A percentile compares a stretch with the other conserved stretches of the same genome.
These are phyloP conservation scores for Phytophthora sansomeana DNA, from an alignment of 352 stramenopile species.

Conservation along the genomic window DNA sequence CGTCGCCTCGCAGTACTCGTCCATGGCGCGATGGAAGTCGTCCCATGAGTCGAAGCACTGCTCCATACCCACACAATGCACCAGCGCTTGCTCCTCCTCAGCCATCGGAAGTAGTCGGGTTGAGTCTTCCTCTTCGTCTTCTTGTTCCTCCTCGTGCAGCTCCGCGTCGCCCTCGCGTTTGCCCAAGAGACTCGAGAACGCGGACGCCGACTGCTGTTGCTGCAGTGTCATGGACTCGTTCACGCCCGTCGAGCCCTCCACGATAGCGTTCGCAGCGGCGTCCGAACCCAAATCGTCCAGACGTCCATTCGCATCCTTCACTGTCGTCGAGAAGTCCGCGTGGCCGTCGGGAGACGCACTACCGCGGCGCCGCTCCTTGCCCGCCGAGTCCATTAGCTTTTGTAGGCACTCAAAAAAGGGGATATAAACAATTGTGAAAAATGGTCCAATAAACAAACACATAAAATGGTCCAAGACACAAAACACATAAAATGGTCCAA, in stretches of 20 bases:
- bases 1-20: conserved; percentile 74
- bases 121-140: conserved; percentile 57
- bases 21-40: conserved; percentile 84
- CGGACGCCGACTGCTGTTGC: conserved; percentile 33
- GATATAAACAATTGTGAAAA: neutral
- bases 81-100: conserved; percentile 67
- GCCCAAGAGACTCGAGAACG: conserved; percentile 63
- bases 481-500: conserved; percentile 18
- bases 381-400: conserved; percentile 39
- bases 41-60: conserved; percentile 87
- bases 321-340: conserved; percentile 22
- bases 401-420: conserved; percentile 8
- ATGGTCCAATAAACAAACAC: conserved; percentile 2
- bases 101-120: conserved; percentile 57
- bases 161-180: conserved; percentile 72
- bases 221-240: conserved; percentile 31
- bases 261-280: conserved; percentile 4
- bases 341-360: conserved; percentile 26
- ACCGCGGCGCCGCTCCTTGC: conserved; percentile 32
- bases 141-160: conserved; percentile 61
- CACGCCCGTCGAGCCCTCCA: conserved; percentile 9
- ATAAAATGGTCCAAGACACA: conserved; percentile 18
- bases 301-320: conserved; percentile 24
- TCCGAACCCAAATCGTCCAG: conserved; percentile 11
- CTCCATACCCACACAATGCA: conserved; percentile 77